phyloP scores from a whole-genome alignment of 805 yeast species.

The Ogataea philodendri region DNA sequence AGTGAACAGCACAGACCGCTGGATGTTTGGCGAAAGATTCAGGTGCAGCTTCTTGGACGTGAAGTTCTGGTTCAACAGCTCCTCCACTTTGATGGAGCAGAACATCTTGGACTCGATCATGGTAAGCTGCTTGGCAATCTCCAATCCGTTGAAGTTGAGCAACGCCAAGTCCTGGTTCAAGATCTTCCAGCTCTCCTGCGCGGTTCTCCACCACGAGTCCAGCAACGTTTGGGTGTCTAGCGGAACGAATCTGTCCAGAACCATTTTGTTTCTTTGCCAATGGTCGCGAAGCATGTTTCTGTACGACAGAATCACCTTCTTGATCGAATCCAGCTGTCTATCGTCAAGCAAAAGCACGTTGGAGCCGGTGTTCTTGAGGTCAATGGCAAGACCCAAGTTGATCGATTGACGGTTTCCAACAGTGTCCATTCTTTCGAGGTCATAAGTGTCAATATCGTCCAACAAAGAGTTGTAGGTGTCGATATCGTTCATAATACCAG shows the following conservation, averaged over 20 bases:
- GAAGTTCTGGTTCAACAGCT: conserved; percentile 62
- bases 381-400: conserved; percentile 29
- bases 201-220: conserved; percentile 47
- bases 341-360: conserved; percentile 31
- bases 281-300: conserved; percentile 49
- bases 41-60: conserved; percentile 57
- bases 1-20: conserved; percentile 62
- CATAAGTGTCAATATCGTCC: conserved; percentile 35
- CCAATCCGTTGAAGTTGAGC: conserved; percentile 63
- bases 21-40: conserved; percentile 61
- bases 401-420: conserved; percentile 23
- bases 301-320: conserved; percentile 50
- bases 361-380: conserved; percentile 28
- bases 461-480: conserved; percentile 33
- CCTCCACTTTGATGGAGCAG: conserved; percentile 61
- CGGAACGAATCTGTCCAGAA: conserved; percentile 25
- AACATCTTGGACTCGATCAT: conserved; percentile 67
- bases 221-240: conserved; percentile 37
- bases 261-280: conserved; percentile 36
- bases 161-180: conserved; percentile 51
- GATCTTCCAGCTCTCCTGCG: conserved; percentile 58
- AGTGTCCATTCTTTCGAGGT: conserved; percentile 25
- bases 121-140: conserved; percentile 74
- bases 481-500: conserved; percentile 26
- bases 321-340: conserved; percentile 43